phyloP scores from a whole-genome alignment of 2,329 filamentous ascomycete species.

The Stachybotrys elegans region DNA sequence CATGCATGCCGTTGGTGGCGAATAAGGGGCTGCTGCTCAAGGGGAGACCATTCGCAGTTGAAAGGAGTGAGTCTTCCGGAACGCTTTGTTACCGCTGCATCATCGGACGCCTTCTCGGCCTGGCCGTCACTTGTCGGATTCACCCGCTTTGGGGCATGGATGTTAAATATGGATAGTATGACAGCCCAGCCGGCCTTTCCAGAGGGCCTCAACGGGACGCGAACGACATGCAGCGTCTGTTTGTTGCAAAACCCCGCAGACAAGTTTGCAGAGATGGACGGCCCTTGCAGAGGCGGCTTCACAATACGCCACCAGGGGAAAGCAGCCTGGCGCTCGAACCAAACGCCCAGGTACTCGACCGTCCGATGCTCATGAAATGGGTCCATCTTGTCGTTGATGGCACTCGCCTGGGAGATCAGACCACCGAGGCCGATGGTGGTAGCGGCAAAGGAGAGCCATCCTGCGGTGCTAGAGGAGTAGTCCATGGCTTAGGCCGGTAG shows the following conservation, averaged over 20 bases:
- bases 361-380: neutral
- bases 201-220: neutral
- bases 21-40: neutral
- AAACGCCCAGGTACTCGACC: neutral
- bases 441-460: neutral
- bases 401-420: neutral
- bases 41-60: neutral
- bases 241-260: neutral
- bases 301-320: neutral
- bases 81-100: no score
- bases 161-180: neutral
- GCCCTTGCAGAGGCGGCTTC: neutral
- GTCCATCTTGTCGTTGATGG: slow-evolving; percentile 2
- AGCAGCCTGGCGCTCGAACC: neutral
- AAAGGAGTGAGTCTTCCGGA: no score
- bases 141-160: neutral
- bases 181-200: neutral
- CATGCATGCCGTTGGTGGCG: neutral
- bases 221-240: neutral
- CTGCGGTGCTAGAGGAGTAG: neutral
- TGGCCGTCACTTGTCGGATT: neutral
- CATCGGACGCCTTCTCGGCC: neutral
- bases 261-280: neutral
- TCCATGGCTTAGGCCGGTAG: no score
- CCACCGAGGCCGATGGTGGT: neutral